A percentile compares a stretch with the other conserved stretches of the same genome.
Evolutionary conservation across 1,284 basidiomycete genomes (phyloP).

Genomic region (Rhodotorula sp.): DNA sequence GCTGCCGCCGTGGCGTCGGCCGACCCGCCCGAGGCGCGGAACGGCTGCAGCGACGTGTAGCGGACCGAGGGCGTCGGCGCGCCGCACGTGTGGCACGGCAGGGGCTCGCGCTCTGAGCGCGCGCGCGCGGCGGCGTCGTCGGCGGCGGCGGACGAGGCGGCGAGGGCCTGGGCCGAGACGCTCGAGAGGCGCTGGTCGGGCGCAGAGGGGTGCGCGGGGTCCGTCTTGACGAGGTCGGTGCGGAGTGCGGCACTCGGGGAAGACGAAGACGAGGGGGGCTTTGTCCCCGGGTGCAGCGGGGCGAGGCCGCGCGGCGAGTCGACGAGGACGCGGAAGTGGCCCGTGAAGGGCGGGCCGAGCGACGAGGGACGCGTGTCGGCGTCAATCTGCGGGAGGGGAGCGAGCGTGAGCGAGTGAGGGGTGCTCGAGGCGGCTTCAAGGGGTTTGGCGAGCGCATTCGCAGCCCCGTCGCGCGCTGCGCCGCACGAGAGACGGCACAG

Average conservation of each 20-base stretch:
- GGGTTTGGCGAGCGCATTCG: too few species aligned
- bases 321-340: slow-evolving; percentile 95
- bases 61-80: slow-evolving; percentile 61
- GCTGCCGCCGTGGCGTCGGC: background rate
- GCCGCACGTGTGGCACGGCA: slow-evolving; percentile 91
- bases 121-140: slow-evolving; percentile 54
- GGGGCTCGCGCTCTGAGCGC: slow-evolving; percentile 63
- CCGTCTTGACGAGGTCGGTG: slow-evolving; percentile 80
- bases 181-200: slow-evolving; percentile 39
- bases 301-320: slow-evolving; percentile 95
- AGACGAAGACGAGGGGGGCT: slow-evolving; percentile 49
- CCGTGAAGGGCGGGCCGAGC: slow-evolving; percentile 94
- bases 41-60: slow-evolving; percentile 67
- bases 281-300: slow-evolving; percentile 87
- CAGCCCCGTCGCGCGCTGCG: too few species aligned
- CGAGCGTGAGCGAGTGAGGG: too few species aligned
- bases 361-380: slow-evolving; percentile 92
- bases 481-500: too few species aligned
- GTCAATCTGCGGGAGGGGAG: slow-evolving; percentile 70
- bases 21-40: background rate
- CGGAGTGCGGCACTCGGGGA: slow-evolving; percentile 63
- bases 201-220: slow-evolving; percentile 45
- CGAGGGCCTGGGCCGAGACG: slow-evolving; percentile 27
- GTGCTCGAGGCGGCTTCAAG: too few species aligned
- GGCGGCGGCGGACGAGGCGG: slow-evolving; percentile 11